Evolutionary conservation across 202 grass and related monocot genomes (phyloP), one percentile per base, ranked within the genome.

Genomic region (Cymbopogon flexuosus): DNA sequence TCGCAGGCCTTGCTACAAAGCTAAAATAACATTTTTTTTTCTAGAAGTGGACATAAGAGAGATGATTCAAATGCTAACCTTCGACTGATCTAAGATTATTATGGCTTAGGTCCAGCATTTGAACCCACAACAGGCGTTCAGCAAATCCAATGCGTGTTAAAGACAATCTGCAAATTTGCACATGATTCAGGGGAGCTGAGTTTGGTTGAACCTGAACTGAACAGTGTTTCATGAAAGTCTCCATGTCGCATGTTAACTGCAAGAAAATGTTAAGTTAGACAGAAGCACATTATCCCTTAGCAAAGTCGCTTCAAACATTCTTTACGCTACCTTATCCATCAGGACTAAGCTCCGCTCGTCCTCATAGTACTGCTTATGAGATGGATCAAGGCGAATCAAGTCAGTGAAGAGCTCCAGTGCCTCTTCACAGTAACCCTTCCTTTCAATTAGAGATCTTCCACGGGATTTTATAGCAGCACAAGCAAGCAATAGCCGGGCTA

Each of bases 101-200:
- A 74, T 91, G 82, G 79, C 96, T 91, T 79, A 98, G 96, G 83
- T 98, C 96, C 79, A 98, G 80, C 31, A 88, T 81, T 88, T 93
- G 96, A 83, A 98, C 88, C 92, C 90, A 98, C 62, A 95, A 64
- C 9, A 98, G 15, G 37, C 87, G 84, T 76, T 98, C 90, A 36
- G 70, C 52, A 76, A 84, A 93, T 65, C 88, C 87, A 84, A 95
- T 79, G 33, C 70, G 54, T 35, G 96, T 93, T 86, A 95, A 73
- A 60, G 90, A 88, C 56, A 95, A 82, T 62, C 57, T 65, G 57
- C 78, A 82, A 65, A 98, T 62, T 36, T 86, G 79, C 72, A 91
- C 75, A 73, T 82, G 87, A 13, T 81, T 86, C 33, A 93, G 57
- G 14, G 30, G 78, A 42, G 79, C 72, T 51, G 78, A 85, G 43